Evolutionary conservation across 352 stramenopile species (phyloP), one percentile per base, ranked within the genome.

Genomic region (Pythium dissotocum): DNA sequence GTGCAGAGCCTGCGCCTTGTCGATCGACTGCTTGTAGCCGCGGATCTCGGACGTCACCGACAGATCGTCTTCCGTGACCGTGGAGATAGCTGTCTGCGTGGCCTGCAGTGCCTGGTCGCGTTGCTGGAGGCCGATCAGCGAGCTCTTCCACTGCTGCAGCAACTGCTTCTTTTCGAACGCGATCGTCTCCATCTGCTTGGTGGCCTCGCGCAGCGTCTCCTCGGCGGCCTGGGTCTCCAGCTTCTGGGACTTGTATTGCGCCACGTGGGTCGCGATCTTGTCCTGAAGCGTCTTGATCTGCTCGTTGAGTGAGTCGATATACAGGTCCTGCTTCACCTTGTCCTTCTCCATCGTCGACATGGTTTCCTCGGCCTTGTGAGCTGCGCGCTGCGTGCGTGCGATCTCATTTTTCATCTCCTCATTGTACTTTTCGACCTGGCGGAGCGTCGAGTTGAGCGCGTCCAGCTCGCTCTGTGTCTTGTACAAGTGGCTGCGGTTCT

Each of bases 131-230:
- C 84, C 94, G 54, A 98, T 88, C 10, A 98, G 73, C n/a, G 91
- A 91, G 67, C 89, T 95, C 69, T 98, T 98, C 94, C 96, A 98
- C 71, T 99, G 91, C 77, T 97, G 91, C 66, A 98, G 69, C 12
- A 98, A 73, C 66, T 98, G 93, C 71, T 97, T 98, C 77, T 98
- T 98, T 76, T 99, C 96, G 57, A 97, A 97, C 12, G 88, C 79
- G 52, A 98, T 95, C 7, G 87, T 75, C 30, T 98, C 92, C 87
- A 98, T 96, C 63, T 98, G 94, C 38, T 77, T 75, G 9, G 72
- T 80, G 24, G 93, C 94, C 51, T 98, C 93, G 4, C 77, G 77
- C 58, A 98, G 78, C 40, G 96, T 97, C 33, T 93, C 81, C 42
- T 95, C 79, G 0, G 93, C 92, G 10, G 91, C 87, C 8, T 78